Base-by-base conservation (phyloP, 495 filamentous ascomycete species). In the Penicillium cosmopolitanum region DNA sequence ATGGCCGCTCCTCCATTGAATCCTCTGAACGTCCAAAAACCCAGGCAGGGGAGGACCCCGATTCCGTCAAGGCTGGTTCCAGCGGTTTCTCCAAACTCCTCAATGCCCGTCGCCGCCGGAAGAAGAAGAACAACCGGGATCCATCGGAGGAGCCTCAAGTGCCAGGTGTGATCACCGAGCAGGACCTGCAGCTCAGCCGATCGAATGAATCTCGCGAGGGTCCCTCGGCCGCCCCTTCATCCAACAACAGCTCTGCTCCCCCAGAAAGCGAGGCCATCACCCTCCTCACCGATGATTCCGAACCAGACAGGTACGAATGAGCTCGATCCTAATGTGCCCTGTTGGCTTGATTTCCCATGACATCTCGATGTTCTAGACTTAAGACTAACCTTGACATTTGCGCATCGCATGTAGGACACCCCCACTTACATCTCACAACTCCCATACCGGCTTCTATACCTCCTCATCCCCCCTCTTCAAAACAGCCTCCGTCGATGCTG, bases 391-490 rank as follows among this genome's bases (percentile, higher is more conserved):
- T 31, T 31, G 28, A 8, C 28, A 6, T 31, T 31, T 31, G 28
- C 28, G 28, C 28, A 31, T 31, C 8, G 28, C 5, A 31, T 31
- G 28, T 28, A 86, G 84, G 53, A 76, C 80, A 50, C 87, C 84
- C 56, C 89, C 85, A 57, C 82, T 90, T 55, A 86, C 87, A 43
- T 80, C 86, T 31, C 88, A 88, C 72, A 82, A 88, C 38, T 94
- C 91, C 28, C 91, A 95, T 68, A 80, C 87, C 62, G 91, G 87
- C 56, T 89, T 90, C 72, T 80, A 93, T 54, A 94, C 92, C 31
- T 85, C 89, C 12, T 94, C 91, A 15, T 93, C 92, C 25, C 92
- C 91, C 31, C 74, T 93, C 53, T 84, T 95, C 35, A 86, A 87
- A 62, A 83, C 73, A 64, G 83, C 77, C 53, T 82, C 75, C 60